Conservation (phyloP, 805 yeast species). For the Pichia sporocuriosa region DNA sequence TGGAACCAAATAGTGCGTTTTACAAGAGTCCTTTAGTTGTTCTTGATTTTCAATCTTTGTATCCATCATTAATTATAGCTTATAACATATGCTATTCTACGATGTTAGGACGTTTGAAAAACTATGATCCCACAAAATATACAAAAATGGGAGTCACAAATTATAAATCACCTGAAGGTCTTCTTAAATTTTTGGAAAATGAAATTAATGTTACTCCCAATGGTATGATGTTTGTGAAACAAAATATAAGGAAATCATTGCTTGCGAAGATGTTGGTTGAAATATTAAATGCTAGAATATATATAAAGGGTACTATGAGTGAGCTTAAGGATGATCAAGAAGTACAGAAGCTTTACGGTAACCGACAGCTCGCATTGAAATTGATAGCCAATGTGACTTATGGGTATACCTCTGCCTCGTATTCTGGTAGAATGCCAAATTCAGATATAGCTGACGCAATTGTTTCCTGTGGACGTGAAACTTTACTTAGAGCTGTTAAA, state of each 20-base stretch:
- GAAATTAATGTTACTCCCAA: conserved; percentile 75
- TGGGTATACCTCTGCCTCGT: conserved; percentile 92
- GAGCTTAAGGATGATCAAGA: conserved; percentile 41
- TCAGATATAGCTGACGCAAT: conserved; percentile 93
- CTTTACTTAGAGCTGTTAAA: conserved; percentile 61
- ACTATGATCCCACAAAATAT: conserved; percentile 36
- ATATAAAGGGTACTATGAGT: conserved; percentile 72
- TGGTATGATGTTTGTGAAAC: conserved; percentile 71
- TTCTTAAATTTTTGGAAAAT: conserved; percentile 45
- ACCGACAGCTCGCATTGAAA: conserved; percentile 81
- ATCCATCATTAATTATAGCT: conserved; percentile 89
- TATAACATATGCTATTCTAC: conserved; percentile 84
- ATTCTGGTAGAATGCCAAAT: conserved; percentile 96
- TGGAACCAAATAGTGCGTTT: conserved; percentile 84
- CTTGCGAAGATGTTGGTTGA: conserved; percentile 82
- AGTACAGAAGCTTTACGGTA: conserved; percentile 52
- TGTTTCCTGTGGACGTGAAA: conserved; percentile 86
- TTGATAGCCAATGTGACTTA: conserved; percentile 92
- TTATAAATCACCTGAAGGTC: conserved; percentile 48
- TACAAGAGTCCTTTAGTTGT: conserved; percentile 88
- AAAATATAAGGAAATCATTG: conserved; percentile 59
- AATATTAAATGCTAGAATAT: conserved; percentile 68
- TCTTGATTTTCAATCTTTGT: conserved; percentile 86
- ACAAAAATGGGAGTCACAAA: conserved; percentile 49
- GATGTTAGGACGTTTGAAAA: conserved; percentile 53